A percentile compares a stretch with the other conserved stretches of the same genome.
These are phyloP conservation scores for Phytophthora crassamura DNA, from an alignment of 352 stramenopile species.

Conservation along the genomic window DNA sequence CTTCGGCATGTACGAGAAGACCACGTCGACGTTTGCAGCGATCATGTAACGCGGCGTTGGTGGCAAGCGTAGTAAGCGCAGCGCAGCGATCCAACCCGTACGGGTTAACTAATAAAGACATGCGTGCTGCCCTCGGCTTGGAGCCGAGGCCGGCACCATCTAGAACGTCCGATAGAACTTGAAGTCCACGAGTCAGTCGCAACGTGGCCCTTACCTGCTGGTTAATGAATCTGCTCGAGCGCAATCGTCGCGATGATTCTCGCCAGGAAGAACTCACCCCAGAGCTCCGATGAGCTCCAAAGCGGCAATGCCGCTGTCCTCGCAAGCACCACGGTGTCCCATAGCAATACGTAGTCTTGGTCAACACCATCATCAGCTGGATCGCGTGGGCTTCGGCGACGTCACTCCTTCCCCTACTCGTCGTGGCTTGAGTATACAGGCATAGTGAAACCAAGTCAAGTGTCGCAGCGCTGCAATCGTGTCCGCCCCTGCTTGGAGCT, in stretches of 20 bases:
- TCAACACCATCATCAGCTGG: conserved; percentile 32
- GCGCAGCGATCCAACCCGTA: conserved; percentile 9
- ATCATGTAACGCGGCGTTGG: conserved; percentile 47
- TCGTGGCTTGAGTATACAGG: not conserved
- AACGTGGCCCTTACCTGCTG: too few relatives aligned
- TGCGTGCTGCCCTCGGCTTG: too few relatives aligned
- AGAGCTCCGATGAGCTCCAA: not conserved
- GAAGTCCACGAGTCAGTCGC: not conserved
- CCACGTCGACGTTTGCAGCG: conserved; percentile 70
- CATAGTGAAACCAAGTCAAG: conserved; percentile 28
- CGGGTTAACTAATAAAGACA: too few relatives aligned
- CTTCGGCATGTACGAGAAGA: conserved; percentile 98
- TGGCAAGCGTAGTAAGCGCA: not conserved
- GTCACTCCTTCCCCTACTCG: conserved; percentile 5
- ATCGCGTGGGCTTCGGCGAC: conserved; percentile 7
- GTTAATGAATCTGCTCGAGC: too few relatives aligned
- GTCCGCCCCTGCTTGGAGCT: not conserved
- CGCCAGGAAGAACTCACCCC: not conserved
- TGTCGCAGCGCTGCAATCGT: conserved; percentile 26
- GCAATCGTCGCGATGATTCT: not conserved
- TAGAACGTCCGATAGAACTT: not conserved
- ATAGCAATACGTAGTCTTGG: conserved; percentile 31
- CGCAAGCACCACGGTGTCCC: conserved; percentile 15
- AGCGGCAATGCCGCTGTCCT: conserved; percentile 8
- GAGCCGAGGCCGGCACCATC: not conserved